Percentiles rank a stretch among this genome's conserved stretches.
Conservation (phyloP, 2,329 filamentous ascomycete genomes). For the Nigrospora sphaerica region DNA sequence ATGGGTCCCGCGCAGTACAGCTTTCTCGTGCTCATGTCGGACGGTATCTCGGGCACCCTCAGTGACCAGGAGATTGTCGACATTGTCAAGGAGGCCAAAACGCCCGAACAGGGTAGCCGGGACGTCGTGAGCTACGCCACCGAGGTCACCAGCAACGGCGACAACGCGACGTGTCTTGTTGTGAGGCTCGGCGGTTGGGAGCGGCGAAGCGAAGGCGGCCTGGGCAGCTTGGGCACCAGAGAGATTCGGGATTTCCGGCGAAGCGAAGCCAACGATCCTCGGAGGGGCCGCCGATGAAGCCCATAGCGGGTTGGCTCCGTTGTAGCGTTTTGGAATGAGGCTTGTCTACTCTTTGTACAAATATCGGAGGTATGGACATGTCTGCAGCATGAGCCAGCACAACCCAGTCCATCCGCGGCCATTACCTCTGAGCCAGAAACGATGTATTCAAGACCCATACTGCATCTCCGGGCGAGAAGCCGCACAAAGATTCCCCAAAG, state of each 20-base stretch:
- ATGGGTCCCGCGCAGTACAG: constrained; percentile 77
- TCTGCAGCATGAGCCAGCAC: no score
- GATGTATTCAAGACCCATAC: no score
- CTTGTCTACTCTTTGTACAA: no score
- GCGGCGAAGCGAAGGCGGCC: constrained; percentile 69
- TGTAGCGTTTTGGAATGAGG: no score
- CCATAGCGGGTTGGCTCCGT: no score
- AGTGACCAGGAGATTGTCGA: constrained; percentile 95
- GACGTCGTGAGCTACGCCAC: constrained; percentile 82
- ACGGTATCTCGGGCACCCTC: constrained; percentile 81
- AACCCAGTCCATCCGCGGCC: no score
- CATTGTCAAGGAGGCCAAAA: constrained; percentile 86
- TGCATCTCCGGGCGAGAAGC: no score
- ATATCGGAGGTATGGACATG: no score
- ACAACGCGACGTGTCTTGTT: constrained; percentile 64
- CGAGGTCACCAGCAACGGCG: constrained; percentile 64
- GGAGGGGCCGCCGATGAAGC: constrained; percentile 51
- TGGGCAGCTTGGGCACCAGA: constrained; percentile 85
- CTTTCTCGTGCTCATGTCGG: constrained; percentile 82
- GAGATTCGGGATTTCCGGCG: constrained; percentile 81
- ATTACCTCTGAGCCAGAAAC: no score
- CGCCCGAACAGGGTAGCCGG: constrained; percentile 76
- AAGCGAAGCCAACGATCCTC: constrained; percentile 74
- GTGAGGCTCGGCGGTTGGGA: constrained; percentile 65
- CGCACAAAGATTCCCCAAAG: no score